Percentiles rank a stretch among this genome's conserved stretches.
phyloP scores from a whole-genome alignment of 164 flowering plant genomes.

The Euptelea pleiosperma region DNA sequence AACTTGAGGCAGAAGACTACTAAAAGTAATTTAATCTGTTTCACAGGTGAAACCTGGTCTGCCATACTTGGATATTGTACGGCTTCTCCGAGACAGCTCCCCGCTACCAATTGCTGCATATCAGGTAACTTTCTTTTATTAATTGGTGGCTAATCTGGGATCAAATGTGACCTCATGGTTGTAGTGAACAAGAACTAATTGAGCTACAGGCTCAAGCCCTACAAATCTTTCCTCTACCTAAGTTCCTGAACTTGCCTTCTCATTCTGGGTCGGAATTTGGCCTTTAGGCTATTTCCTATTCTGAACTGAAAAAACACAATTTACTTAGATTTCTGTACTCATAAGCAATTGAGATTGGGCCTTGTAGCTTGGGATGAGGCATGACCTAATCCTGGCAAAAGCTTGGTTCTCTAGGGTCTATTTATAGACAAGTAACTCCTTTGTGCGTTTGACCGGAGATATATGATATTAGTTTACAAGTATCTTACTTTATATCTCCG shows the following conservation, averaged over 20 bases:
- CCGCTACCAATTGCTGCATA: slow-evolving; percentile 94
- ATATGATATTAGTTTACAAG: no score
- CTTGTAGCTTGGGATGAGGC: background rate
- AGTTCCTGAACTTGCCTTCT: background rate
- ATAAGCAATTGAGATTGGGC: no score
- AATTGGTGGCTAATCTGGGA: background rate
- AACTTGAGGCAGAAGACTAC: background rate
- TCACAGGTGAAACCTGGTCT: slow-evolving; percentile 89
- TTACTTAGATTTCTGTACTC: background rate
- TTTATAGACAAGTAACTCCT: no score
- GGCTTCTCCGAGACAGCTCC: slow-evolving; percentile 78
- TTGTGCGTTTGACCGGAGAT: no score
- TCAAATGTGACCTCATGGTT: background rate
- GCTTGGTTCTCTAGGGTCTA: no score
- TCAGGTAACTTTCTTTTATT: slow-evolving; percentile 52
- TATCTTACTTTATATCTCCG: no score
- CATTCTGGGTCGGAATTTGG: background rate
- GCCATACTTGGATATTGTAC: slow-evolving; percentile 86
- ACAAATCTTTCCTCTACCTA: background rate
- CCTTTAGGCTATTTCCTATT: background rate
- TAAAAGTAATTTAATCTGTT: background rate
- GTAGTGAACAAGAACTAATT: background rate
- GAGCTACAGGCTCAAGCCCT: background rate
- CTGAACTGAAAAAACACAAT: background rate
- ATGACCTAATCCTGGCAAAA: background rate